Conservation (phyloP, 2,329 filamentous ascomycete genomes). For the Pseudomassariella vexata region DNA sequence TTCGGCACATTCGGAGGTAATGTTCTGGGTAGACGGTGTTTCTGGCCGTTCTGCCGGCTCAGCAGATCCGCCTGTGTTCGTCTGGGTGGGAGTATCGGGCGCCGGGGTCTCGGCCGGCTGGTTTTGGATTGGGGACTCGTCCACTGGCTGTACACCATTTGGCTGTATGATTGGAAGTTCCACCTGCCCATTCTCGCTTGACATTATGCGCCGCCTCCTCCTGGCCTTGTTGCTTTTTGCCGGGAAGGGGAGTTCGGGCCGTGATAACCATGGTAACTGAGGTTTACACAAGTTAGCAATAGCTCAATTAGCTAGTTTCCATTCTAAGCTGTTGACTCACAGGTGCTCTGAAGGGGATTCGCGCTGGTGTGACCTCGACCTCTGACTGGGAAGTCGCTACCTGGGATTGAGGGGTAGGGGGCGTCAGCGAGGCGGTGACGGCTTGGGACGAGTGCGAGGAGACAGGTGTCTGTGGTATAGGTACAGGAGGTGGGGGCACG, state of each 20-base stretch:
- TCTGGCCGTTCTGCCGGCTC: conserved; percentile 17
- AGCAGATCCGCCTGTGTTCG: conserved; percentile 6
- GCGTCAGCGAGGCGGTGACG: conserved; percentile 36
- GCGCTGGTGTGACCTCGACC: conserved; percentile 15
- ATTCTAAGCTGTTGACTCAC: conserved; percentile 45
- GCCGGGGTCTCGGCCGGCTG: conserved; percentile 5
- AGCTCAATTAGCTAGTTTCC: no score
- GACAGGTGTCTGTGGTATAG: conserved; percentile 44
- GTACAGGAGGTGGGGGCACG: conserved; percentile 33
- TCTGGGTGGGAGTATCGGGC: conserved; percentile 11
- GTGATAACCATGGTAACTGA: conserved; percentile 54
- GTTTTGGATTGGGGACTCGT: neutral
- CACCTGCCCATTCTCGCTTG: conserved; percentile 30
- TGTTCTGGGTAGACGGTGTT: conserved; percentile 24
- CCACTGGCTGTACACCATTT: conserved; percentile 18
- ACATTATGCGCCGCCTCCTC: conserved; percentile 33
- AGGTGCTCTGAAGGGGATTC: conserved; percentile 38
- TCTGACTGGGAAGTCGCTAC: conserved; percentile 18
- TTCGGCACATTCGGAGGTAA: conserved; percentile 23
- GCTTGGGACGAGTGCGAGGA: conserved; percentile 42
- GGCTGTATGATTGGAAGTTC: conserved; percentile 36
- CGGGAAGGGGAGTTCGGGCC: conserved; percentile 46
- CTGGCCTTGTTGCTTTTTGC: conserved; percentile 31
- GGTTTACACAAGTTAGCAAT: conserved; percentile 18
- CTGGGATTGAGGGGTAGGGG: conserved; percentile 37